These are phyloP conservation scores for Ajuga chamaepitys DNA, from an alignment of 257 asterid genomes.

Conservation along the genomic window DNA sequence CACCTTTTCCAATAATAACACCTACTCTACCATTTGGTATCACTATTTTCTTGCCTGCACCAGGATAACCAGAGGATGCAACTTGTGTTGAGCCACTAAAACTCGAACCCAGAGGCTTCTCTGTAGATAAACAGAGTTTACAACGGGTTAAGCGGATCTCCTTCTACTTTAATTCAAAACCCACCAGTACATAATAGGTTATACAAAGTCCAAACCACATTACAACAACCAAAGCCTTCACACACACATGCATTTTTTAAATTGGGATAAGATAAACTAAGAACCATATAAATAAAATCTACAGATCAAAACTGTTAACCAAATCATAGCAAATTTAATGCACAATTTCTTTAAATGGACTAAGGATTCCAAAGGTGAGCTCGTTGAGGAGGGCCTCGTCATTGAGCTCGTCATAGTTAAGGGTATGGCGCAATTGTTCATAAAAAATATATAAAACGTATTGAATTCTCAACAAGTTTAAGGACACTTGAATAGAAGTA, in stretches of 20 bases:
- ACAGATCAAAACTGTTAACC: background rate
- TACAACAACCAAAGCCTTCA: background rate
- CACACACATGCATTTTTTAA: background rate
- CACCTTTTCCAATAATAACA: conserved; percentile 84
- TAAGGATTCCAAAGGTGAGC: background rate
- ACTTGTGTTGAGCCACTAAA: conserved; percentile 29
- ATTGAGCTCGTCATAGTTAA: background rate
- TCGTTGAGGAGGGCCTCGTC: background rate
- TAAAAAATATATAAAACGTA: background rate
- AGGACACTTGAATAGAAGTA: background rate
- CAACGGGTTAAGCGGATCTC: background rate
- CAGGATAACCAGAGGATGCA: conserved; percentile 54
- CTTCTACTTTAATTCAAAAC: background rate
- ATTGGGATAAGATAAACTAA: background rate
- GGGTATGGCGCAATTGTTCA: background rate
- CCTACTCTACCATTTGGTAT: conserved; percentile 89
- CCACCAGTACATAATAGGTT: background rate
- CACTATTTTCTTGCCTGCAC: conserved; percentile 59
- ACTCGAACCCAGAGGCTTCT: conserved; percentile 33
- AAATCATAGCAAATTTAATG: background rate
- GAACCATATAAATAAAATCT: background rate
- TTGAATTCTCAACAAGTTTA: background rate
- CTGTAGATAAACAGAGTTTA: conserved; percentile 19
- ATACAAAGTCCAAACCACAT: background rate
- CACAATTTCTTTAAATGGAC: background rate